Percentiles rank a stretch among this genome's conserved stretches.
These are phyloP conservation scores for Madurella fahalii DNA, from an alignment of 2,329 filamentous ascomycete species.

Conservation along the genomic window DNA sequence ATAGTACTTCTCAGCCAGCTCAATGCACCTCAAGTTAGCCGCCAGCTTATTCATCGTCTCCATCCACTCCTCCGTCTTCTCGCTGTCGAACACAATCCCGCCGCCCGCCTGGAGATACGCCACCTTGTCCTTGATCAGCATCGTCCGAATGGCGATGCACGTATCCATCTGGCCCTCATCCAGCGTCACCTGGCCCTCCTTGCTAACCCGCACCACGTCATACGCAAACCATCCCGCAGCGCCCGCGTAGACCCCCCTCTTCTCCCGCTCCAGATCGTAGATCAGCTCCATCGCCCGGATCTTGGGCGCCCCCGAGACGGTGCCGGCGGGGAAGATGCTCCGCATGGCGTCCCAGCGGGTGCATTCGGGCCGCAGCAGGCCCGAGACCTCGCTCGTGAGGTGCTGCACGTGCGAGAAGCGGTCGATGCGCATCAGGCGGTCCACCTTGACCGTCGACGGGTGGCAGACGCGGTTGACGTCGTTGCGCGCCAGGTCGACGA, in stretches of 20 bases:
- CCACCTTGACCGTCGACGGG: conserved; percentile 43
- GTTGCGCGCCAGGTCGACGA: conserved; percentile 44
- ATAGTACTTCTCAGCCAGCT: conserved; percentile 70
- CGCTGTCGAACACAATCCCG: conserved; percentile 91
- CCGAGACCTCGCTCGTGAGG: conserved; percentile 91
- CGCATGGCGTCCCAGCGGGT: conserved; percentile 94
- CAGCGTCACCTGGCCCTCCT: conserved; percentile 26
- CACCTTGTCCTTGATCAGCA: conserved; percentile 87
- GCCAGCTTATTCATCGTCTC: conserved; percentile 95
- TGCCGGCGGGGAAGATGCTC: conserved; percentile 94
- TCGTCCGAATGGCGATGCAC: conserved; percentile 76
- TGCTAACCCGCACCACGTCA: conserved; percentile 57
- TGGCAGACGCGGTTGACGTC: conserved; percentile 32
- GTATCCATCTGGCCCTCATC: conserved; percentile 87
- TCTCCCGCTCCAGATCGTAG: conserved; percentile 88
- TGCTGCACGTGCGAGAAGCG: conserved; percentile 97
- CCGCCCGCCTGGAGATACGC: conserved; percentile 89
- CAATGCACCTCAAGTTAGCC: conserved; percentile 85
- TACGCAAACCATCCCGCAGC: conserved; percentile 98
- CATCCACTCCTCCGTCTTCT: conserved; percentile 85
- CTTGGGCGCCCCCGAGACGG: conserved; percentile 92
- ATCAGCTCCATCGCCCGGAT: conserved; percentile 97
- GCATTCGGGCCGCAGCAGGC: conserved; percentile 75
- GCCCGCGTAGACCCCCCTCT: conserved; percentile 90
- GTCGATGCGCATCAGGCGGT: conserved; percentile 79